A percentile compares a stretch with the other conserved stretches of the same genome.
Evolutionary conservation across 1,139 yeast genomes (phyloP).

Genomic region (Blastobotrys aristatus): DNA sequence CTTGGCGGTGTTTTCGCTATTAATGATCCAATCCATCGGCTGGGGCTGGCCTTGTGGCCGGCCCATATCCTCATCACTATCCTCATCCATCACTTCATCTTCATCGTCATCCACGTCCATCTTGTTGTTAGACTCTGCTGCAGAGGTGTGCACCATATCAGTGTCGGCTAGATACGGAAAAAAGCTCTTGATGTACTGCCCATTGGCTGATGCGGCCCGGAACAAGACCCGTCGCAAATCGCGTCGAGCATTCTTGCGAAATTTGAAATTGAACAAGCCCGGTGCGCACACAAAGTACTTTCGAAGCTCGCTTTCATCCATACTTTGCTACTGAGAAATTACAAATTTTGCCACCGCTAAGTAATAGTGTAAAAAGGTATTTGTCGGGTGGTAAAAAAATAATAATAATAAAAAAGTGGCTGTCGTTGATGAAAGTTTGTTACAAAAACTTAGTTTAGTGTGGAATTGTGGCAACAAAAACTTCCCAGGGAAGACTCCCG

Average conservation of each 20-base stretch:
- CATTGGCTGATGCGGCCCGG: constrained; percentile 47
- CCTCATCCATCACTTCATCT: constrained; percentile 6
- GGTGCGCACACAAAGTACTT: constrained; percentile 30
- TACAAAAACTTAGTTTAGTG: too few species aligned
- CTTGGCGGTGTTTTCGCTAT: constrained; percentile 18
- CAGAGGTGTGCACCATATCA: constrained; percentile 6
- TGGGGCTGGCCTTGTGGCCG: neutral
- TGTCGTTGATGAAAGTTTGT: too few species aligned
- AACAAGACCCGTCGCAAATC: constrained; percentile 49
- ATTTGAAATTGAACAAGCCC: constrained; percentile 23
- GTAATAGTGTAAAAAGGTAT: too few species aligned
- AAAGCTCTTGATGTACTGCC: constrained; percentile 45
- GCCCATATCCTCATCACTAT: neutral
- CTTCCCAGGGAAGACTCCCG: too few species aligned
- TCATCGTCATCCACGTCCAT: constrained; percentile 14
- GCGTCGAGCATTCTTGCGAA: constrained; percentile 29
- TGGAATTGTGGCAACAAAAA: too few species aligned
- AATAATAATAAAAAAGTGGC: too few species aligned
- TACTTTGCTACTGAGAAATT: neutral
- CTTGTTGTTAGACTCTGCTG: constrained; percentile 9
- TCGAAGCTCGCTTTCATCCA: constrained; percentile 18
- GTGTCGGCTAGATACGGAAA: constrained; percentile 39
- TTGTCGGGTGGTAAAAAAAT: too few species aligned
- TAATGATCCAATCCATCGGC: constrained; percentile 24
- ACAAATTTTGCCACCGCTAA: too few species aligned